A percentile compares a stretch with the other conserved stretches of the same genome.
Conservation (phyloP, 495 filamentous ascomycete genomes). For the Corynascus novoguineensis region DNA sequence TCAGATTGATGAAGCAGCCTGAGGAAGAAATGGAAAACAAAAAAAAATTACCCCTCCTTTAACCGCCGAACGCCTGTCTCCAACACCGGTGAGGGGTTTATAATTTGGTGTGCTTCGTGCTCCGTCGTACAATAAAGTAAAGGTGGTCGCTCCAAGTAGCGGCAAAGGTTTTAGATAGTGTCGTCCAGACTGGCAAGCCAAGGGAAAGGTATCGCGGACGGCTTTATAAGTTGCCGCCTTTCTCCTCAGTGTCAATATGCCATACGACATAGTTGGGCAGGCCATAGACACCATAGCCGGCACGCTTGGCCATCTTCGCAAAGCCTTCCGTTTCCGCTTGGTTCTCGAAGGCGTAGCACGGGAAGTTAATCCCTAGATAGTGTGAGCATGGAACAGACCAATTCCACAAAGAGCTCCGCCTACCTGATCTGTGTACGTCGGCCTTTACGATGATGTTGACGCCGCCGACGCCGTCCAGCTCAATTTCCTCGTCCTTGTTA, state of each 20-base stretch:
- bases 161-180: background rate
- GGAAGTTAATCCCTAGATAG: constrained; percentile 87
- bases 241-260: constrained; percentile 99
- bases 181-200: background rate
- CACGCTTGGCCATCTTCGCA: constrained; percentile 96
- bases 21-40: background rate
- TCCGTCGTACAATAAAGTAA: constrained; percentile 33
- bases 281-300: constrained; percentile 86
- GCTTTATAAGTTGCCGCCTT: constrained; percentile 66
- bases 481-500: constrained; percentile 83
- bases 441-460: constrained; percentile 97
- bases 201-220: background rate
- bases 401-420: constrained; percentile 11
- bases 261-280: constrained; percentile 97
- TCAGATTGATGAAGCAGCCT: background rate
- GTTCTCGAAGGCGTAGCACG: constrained; percentile 95
- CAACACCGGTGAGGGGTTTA: constrained; percentile 4
- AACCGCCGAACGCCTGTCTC: constrained; percentile 20
- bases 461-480: constrained; percentile 92
- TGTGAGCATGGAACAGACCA: background rate
- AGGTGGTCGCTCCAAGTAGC: background rate
- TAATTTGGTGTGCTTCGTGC: constrained; percentile 30
- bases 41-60: constrained; percentile 18
- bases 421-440: constrained; percentile 92
- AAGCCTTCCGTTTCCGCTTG: constrained; percentile 99